Percentiles rank a stretch among this genome's conserved stretches.
Evolutionary conservation across 768 basidiomycete genomes (phyloP).

Genomic region (Chalciporus piperatus): DNA sequence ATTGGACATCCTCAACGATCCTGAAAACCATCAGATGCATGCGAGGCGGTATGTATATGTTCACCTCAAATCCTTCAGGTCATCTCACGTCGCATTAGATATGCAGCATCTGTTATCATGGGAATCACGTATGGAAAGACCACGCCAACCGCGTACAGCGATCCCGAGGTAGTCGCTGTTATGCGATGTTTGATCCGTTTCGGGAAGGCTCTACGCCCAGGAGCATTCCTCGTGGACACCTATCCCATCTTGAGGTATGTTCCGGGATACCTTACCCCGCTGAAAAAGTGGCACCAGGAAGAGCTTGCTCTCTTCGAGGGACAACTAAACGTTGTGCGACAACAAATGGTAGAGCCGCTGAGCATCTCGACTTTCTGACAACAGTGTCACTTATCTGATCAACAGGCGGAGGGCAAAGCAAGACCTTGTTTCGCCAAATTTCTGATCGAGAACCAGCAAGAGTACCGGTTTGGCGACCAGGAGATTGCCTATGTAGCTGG

Average conservation of each 20-base stretch:
- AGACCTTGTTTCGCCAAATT: constrained; percentile 35
- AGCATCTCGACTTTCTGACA: too few relatives aligned
- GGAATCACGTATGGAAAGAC: constrained; percentile 40
- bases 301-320: constrained; percentile 34
- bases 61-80: neutral
- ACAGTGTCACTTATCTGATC: too few relatives aligned
- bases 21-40: constrained; percentile 33
- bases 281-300: constrained; percentile 50
- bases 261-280: constrained; percentile 42
- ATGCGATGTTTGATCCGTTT: constrained; percentile 26
- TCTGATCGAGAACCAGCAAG: constrained; percentile 35
- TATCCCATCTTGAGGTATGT: constrained; percentile 23
- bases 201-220: constrained; percentile 6
- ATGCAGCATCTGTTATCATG: constrained; percentile 39
- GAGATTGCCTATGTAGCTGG: constrained; percentile 41
- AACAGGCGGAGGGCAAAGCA: constrained; percentile 26
- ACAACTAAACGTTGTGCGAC: constrained; percentile 29
- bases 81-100: constrained; percentile 20
- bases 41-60: constrained; percentile 23
- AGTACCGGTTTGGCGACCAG: constrained; percentile 31
- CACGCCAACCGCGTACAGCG: constrained; percentile 36
- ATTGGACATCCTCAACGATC: constrained; percentile 35
- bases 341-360: constrained; percentile 25
- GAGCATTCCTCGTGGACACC: constrained; percentile 24
- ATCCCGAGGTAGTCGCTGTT: constrained; percentile 35